Conservation (phyloP, 1,139 yeast genomes). For the Yamadazyma atlantica region DNA sequence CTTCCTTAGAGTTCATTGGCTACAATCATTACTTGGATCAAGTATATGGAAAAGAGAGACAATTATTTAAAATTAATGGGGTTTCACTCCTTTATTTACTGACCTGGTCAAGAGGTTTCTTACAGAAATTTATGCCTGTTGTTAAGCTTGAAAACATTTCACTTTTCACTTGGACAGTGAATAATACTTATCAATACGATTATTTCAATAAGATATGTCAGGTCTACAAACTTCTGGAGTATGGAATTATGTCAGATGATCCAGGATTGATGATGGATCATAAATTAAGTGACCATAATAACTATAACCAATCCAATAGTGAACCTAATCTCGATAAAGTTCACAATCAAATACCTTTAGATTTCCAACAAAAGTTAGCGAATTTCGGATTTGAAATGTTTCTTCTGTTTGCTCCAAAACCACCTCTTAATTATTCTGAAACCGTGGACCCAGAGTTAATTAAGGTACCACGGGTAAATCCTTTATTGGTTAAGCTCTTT, state of each 20-base stretch:
- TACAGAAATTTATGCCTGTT: constrained; percentile 38
- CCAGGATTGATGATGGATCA: constrained; percentile 43
- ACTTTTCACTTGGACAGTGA: constrained; percentile 83
- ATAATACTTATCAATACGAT: constrained; percentile 50
- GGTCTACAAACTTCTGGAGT: constrained; percentile 27
- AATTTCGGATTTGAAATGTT: constrained; percentile 19
- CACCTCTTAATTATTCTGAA: constrained; percentile 22
- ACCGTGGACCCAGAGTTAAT: constrained; percentile 23
- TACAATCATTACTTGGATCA: constrained; percentile 38
- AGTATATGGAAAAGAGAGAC: constrained; percentile 21
- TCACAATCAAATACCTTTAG: constrained; percentile 11
- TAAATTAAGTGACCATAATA: neutral
- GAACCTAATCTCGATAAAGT: neutral
- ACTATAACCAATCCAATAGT: neutral
- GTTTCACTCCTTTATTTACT: constrained; percentile 39
- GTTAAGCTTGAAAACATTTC: constrained; percentile 44
- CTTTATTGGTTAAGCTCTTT: constrained; percentile 24
- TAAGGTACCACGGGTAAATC: constrained; percentile 15
- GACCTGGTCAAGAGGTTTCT: constrained; percentile 41
- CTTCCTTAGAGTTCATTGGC: constrained; percentile 32
- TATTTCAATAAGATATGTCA: constrained; percentile 32
- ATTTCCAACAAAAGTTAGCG: constrained; percentile 22
- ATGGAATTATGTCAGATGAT: constrained; percentile 62
- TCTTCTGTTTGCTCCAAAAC: constrained; percentile 9
- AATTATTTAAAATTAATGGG: constrained; percentile 34